These are phyloP conservation scores for Leccinum pallidistipes DNA, from an alignment of 1,284 basidiomycete species.

Conservation along the genomic window DNA sequence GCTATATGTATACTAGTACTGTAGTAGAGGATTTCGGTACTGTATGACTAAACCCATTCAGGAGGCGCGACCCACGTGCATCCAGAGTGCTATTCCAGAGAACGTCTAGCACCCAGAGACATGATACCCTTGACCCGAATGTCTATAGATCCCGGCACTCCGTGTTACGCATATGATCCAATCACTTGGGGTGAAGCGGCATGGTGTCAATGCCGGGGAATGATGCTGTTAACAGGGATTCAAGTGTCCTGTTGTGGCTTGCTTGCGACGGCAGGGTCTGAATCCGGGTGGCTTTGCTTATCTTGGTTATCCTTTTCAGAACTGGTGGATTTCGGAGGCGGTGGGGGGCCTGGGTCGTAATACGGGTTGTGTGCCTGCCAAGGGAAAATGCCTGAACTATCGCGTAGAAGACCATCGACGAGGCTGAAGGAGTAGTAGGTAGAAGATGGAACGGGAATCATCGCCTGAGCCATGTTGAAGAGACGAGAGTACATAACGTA, in stretches of 20 bases:
- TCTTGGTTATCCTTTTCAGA: conserved; percentile 12
- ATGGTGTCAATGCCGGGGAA: background rate
- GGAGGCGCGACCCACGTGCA: background rate
- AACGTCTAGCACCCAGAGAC: background rate
- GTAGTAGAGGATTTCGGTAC: background rate
- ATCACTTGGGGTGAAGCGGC: background rate
- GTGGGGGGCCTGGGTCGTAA: conserved; percentile 69
- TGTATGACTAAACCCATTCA: background rate
- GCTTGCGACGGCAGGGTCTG: background rate
- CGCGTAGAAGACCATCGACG: conserved; percentile 44
- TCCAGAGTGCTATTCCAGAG: conserved; percentile 1
- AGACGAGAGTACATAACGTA: conserved; percentile 51
- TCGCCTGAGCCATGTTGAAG: conserved; percentile 38
- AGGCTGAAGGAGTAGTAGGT: conserved; percentile 59
- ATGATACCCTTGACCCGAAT: background rate
- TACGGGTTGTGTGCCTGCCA: conserved; percentile 62
- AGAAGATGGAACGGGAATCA: conserved; percentile 42
- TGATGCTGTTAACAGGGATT: background rate
- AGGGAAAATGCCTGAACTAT: conserved; percentile 33
- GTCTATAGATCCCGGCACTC: background rate
- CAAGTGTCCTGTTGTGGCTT: conserved; percentile 1
- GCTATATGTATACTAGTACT: background rate
- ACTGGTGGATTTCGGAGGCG: conserved; percentile 41
- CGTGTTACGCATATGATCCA: background rate
- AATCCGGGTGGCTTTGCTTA: background rate